These are phyloP conservation scores for Phylloporus rhodoxanthus DNA, from an alignment of 768 basidiomycete species.

Conservation along the genomic window DNA sequence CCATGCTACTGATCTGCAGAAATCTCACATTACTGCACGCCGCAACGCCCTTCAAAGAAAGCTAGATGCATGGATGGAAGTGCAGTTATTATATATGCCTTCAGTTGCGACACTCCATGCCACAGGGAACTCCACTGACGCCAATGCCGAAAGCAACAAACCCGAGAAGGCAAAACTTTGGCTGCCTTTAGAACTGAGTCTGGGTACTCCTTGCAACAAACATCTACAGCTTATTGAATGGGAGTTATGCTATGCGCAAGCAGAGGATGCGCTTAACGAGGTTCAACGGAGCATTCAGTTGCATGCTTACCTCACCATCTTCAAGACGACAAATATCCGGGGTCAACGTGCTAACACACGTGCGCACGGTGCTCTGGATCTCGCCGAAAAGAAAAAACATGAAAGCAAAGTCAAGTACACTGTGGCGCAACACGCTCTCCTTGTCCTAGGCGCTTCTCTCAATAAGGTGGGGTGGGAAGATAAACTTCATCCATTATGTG, in stretches of 20 bases:
- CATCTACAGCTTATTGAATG: not conserved
- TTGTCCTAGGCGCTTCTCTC: not conserved
- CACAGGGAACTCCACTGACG: too few relatives aligned
- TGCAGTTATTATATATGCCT: conserved; percentile 1
- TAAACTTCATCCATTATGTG: not conserved
- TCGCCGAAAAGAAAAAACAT: not conserved
- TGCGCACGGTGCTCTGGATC: not conserved
- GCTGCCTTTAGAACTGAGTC: not conserved
- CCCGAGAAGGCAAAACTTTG: not conserved
- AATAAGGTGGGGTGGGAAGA: not conserved
- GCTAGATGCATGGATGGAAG: not conserved
- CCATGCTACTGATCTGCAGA: not conserved
- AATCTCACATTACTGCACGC: not conserved
- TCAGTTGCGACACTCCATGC: not conserved
- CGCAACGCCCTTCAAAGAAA: not conserved
- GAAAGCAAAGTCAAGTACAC: not conserved
- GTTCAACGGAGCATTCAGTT: not conserved
- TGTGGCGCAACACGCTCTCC: not conserved
- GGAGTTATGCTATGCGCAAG: conserved; percentile 3
- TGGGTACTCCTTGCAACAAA: not conserved
- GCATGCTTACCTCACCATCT: not conserved
- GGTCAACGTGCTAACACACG: conserved; percentile 1
- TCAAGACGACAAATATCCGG: not conserved
- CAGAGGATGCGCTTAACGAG: not conserved
- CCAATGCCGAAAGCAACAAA: too few relatives aligned